Evolutionary conservation across 305 asterid species (phyloP).

Genomic region (Salvia sclarea): DNA sequence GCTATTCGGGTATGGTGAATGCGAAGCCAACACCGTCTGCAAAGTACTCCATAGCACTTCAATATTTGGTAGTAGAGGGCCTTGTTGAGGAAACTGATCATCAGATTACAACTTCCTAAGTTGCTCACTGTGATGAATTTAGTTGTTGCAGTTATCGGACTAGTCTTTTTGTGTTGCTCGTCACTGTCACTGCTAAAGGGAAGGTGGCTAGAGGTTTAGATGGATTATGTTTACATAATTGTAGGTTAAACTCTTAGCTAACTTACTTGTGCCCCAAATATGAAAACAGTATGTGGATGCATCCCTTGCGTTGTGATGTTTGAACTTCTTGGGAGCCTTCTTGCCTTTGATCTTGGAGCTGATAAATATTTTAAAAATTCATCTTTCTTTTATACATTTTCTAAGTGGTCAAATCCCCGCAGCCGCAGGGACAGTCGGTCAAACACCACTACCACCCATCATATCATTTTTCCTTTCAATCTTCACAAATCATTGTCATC

Average conservation of each 20-base stretch:
- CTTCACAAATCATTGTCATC: background rate
- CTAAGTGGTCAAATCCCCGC: background rate
- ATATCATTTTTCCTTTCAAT: background rate
- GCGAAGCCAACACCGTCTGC: conserved; percentile 42
- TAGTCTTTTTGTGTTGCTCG: background rate
- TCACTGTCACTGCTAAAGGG: background rate
- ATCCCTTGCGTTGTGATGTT: too few relatives aligned
- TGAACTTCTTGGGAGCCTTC: too few relatives aligned
- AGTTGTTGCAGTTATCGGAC: background rate
- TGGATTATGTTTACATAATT: background rate
- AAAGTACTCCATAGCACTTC: conserved; percentile 79
- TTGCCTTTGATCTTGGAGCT: too few relatives aligned
- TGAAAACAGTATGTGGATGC: too few relatives aligned
- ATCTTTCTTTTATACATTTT: too few relatives aligned
- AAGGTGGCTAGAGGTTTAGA: background rate
- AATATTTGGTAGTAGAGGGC: conserved; percentile 65
- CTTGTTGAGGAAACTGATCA: conserved; percentile 38
- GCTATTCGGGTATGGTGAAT: conserved; percentile 34
- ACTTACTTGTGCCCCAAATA: too few relatives aligned
- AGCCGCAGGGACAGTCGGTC: background rate
- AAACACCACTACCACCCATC: conserved; percentile 14
- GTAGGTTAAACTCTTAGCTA: background rate
- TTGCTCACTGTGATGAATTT: background rate
- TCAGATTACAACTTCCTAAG: conserved; percentile 1
- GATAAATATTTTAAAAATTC: too few relatives aligned